Evolutionary conservation across 371 early-diverging fungal species (phyloP).

Genomic region (Homolaphlyctis polyrhiza): DNA sequence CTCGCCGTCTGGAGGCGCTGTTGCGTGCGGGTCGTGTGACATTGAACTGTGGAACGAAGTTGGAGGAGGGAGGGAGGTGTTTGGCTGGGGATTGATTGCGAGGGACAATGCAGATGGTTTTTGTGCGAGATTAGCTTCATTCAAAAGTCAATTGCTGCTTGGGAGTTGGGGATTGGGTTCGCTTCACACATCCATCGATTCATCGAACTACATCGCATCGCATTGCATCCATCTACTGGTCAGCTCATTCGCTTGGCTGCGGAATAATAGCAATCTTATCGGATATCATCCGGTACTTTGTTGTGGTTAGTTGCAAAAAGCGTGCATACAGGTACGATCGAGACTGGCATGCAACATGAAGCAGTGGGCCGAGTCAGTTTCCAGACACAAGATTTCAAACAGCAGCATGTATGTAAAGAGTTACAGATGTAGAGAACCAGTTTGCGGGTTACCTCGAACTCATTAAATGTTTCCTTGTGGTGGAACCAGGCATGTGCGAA

Average conservation of each 20-base stretch:
- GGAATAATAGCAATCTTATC: conserved; percentile 7
- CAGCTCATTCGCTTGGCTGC: no score
- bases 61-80: background rate
- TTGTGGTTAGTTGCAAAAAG: background rate
- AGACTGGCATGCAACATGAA: background rate
- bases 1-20: no score
- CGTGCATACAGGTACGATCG: conserved; percentile 1
- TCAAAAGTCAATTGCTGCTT: no score
- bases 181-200: no score
- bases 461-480: conserved; percentile 81
- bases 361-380: background rate
- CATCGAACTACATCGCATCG: no score
- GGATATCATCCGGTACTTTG: background rate
- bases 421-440: background rate
- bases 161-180: no score
- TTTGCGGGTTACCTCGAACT: conserved; percentile 60
- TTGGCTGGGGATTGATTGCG: no score
- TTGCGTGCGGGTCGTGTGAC: no score
- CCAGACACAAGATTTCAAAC: background rate
- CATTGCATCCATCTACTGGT: no score
- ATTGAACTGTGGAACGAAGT: background rate
- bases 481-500: conserved; percentile 93
- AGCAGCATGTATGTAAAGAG: background rate
- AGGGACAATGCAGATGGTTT: no score
- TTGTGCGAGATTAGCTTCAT: no score